Conservation (phyloP, 352 stramenopile genomes). For the Phytophthora crassamura region DNA sequence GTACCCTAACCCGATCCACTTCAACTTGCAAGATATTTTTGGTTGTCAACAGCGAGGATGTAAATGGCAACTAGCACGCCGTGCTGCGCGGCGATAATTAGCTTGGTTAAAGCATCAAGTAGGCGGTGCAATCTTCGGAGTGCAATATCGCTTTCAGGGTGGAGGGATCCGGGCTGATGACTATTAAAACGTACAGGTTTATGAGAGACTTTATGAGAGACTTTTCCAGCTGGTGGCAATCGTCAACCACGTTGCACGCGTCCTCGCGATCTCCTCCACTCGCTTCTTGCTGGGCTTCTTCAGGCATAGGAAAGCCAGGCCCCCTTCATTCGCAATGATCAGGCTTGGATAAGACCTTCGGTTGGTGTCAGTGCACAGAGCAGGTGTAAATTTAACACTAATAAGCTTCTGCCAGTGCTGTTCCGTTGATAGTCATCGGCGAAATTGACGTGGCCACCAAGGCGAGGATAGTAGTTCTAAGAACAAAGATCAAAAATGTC, state of each 20-base stretch:
- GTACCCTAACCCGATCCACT: slow-evolving; percentile 26
- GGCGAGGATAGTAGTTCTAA: too few relatives aligned
- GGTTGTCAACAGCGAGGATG: background rate
- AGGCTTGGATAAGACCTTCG: too few relatives aligned
- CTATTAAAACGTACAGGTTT: slow-evolving; percentile 22
- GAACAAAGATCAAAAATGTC: too few relatives aligned
- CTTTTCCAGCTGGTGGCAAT: slow-evolving; percentile 26
- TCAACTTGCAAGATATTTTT: slow-evolving; percentile 15
- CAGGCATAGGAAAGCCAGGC: too few relatives aligned
- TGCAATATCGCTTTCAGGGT: background rate
- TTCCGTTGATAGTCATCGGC: too few relatives aligned
- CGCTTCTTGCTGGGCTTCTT: background rate
- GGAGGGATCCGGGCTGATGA: background rate
- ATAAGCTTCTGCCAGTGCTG: too few relatives aligned
- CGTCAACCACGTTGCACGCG: slow-evolving; percentile 15
- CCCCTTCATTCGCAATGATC: too few relatives aligned
- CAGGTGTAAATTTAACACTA: too few relatives aligned
- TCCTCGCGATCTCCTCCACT: slow-evolving; percentile 17
- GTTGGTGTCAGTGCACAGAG: too few relatives aligned
- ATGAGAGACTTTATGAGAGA: slow-evolving; percentile 33
- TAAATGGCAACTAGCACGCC: too few relatives aligned
- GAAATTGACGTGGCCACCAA: too few relatives aligned
- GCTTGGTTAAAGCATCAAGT: background rate
- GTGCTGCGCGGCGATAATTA: too few relatives aligned
- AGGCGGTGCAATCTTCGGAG: background rate